phyloP scores from a whole-genome alignment of 2,329 filamentous ascomycete genomes.

The Leptographium flavum region DNA sequence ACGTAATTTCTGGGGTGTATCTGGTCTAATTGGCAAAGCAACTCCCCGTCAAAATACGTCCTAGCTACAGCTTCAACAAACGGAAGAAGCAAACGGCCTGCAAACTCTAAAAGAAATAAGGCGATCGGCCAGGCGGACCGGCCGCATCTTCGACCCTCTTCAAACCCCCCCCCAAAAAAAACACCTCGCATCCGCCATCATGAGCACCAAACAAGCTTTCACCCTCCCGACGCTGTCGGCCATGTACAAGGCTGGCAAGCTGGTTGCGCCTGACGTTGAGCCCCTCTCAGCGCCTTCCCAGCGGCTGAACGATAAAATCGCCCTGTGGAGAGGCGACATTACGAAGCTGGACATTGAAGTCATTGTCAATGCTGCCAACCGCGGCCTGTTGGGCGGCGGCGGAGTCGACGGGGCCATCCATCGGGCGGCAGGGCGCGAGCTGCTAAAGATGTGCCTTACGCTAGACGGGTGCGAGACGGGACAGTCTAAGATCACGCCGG shows the following conservation, averaged over 20 bases:
- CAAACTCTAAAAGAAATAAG: too few relatives aligned
- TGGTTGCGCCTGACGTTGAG: background rate
- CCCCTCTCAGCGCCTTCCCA: slow-evolving; percentile 24
- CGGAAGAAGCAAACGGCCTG: too few relatives aligned
- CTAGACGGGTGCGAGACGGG: slow-evolving; percentile 65
- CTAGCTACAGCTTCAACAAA: too few relatives aligned
- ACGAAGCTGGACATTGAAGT: slow-evolving; percentile 64
- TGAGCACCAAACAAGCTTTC: background rate
- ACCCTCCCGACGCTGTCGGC: background rate
- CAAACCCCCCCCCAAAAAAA: too few relatives aligned
- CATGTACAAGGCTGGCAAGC: background rate
- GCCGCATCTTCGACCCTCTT: too few relatives aligned
- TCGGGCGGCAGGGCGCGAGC: slow-evolving; percentile 54
- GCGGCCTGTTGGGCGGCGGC: slow-evolving; percentile 65
- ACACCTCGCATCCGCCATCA: background rate
- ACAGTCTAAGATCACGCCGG: slow-evolving; percentile 67
- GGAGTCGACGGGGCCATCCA: slow-evolving; percentile 88
- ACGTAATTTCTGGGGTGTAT: too few relatives aligned
- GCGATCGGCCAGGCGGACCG: too few relatives aligned
- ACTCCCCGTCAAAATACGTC: too few relatives aligned
- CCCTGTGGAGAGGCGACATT: slow-evolving; percentile 63
- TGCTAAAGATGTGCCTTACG: slow-evolving; percentile 56
- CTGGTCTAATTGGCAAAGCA: too few relatives aligned
- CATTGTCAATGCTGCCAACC: slow-evolving; percentile 90
- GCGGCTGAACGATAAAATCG: slow-evolving; percentile 54